These are phyloP conservation scores for Bipolaris gigantea DNA, from an alignment of 2,329 filamentous ascomycete genomes.

Conservation along the genomic window DNA sequence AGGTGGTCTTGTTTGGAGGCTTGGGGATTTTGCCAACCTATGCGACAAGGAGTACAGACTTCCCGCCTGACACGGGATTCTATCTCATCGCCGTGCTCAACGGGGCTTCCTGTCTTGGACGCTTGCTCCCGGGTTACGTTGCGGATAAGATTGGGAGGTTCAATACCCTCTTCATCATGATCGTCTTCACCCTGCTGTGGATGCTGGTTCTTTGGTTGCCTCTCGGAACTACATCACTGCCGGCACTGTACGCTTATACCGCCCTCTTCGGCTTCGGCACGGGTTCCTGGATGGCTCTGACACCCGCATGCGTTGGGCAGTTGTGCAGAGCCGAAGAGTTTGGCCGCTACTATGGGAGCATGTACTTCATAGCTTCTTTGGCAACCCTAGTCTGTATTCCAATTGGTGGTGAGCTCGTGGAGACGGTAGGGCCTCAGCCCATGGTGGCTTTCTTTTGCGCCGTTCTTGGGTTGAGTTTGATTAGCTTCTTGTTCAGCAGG, in stretches of 20 bases:
- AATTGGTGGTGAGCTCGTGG: slow-evolving; percentile 41
- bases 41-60: slow-evolving; percentile 42
- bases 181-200: slow-evolving; percentile 40
- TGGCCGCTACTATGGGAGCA: slow-evolving; percentile 56
- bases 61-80: slow-evolving; percentile 38
- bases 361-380: slow-evolving; percentile 44
- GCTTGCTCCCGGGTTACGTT: slow-evolving; percentile 45
- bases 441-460: slow-evolving; percentile 43
- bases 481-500: slow-evolving; percentile 38
- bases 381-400: slow-evolving; percentile 43
- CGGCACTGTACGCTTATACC: slow-evolving; percentile 45
- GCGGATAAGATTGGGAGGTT: slow-evolving; percentile 48
- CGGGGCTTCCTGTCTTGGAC: slow-evolving; percentile 46
- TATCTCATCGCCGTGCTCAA: slow-evolving; percentile 47
- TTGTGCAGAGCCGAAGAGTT: slow-evolving; percentile 52
- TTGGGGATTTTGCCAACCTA: slow-evolving; percentile 48
- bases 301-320: slow-evolving; percentile 53
- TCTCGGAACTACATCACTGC: slow-evolving; percentile 34
- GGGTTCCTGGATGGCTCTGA: slow-evolving; percentile 50
- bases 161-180: slow-evolving; percentile 46
- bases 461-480: slow-evolving; percentile 35
- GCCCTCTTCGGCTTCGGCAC: slow-evolving; percentile 54
- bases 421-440: slow-evolving; percentile 35
- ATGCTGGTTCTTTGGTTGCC: slow-evolving; percentile 44
- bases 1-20: slow-evolving; percentile 47